Evolutionary conservation across 805 yeast species (phyloP).

Genomic region (Vanderwaltozyma polyspora): DNA sequence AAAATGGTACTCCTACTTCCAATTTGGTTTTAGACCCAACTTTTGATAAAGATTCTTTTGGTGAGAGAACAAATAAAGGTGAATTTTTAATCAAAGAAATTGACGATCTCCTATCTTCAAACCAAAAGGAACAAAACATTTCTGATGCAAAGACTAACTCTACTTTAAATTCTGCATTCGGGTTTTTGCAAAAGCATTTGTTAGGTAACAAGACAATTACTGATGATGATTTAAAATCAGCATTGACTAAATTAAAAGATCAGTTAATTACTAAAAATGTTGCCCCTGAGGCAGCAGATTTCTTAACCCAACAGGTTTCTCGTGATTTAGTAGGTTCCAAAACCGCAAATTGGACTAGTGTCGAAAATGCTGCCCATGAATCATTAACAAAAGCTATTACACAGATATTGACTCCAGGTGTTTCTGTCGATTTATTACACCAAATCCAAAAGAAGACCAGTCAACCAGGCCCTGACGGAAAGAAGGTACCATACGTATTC

Average conservation of each 20-base stretch:
- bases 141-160: conserved; percentile 30
- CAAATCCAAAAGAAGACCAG: conserved; percentile 48
- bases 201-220: conserved; percentile 63
- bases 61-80: conserved; percentile 37
- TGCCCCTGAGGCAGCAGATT: conserved; percentile 78
- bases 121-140: conserved; percentile 29
- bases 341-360: conserved; percentile 62
- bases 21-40: conserved; percentile 9
- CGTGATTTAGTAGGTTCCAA: conserved; percentile 60
- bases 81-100: conserved; percentile 58
- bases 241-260: conserved; percentile 54
- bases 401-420: conserved; percentile 79
- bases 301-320: conserved; percentile 59
- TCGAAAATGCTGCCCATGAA: conserved; percentile 62
- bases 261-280: conserved; percentile 80
- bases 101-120: conserved; percentile 28
- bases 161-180: conserved; percentile 31
- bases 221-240: conserved; percentile 51
- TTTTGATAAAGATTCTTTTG: conserved; percentile 28
- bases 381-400: conserved; percentile 49
- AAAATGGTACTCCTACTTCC: conserved; percentile 3
- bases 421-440: conserved; percentile 75
- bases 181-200: conserved; percentile 43
- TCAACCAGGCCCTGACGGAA: conserved; percentile 15
- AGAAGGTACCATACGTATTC: conserved; percentile 70